Evolutionary conservation across 192 early-diverging fungal species (phyloP).

Genomic region (Thamnidium elegans): DNA sequence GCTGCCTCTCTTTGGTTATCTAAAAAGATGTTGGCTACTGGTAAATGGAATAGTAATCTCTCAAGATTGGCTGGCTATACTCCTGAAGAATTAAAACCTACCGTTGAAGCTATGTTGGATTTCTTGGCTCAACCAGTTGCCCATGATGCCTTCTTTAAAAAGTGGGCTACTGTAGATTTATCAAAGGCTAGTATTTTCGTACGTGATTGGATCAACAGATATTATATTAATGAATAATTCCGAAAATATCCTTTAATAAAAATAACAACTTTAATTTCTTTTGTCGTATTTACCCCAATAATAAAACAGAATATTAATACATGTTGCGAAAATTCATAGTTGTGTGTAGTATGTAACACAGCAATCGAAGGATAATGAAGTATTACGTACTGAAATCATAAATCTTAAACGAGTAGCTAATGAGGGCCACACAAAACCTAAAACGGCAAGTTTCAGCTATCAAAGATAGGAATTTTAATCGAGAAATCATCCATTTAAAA

Average conservation of each 20-base stretch:
- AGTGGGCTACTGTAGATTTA: constrained; percentile 80
- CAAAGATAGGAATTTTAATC: too few relatives aligned
- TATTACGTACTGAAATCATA: too few relatives aligned
- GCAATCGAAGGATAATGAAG: too few relatives aligned
- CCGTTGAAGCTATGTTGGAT: constrained; percentile 67
- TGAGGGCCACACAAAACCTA: too few relatives aligned
- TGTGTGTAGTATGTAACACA: too few relatives aligned
- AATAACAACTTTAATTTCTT: too few relatives aligned
- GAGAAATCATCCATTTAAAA: too few relatives aligned
- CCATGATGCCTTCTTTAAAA: constrained; percentile 74
- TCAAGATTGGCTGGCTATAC: constrained; percentile 80
- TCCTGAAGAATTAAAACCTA: constrained; percentile 61
- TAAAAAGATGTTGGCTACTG: constrained; percentile 71
- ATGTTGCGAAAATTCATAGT: too few relatives aligned
- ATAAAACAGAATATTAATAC: too few relatives aligned
- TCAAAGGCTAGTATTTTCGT: constrained; percentile 82
- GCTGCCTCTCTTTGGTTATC: constrained; percentile 80
- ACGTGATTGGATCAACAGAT: constrained; percentile 68
- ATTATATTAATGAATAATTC: constrained; percentile 17
- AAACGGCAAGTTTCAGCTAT: too few relatives aligned
- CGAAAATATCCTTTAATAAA: neutral
- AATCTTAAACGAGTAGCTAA: too few relatives aligned
- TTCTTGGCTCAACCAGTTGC: constrained; percentile 54
- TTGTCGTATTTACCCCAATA: too few relatives aligned
- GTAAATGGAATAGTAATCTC: constrained; percentile 77